phyloP scores from a whole-genome alignment of 2,329 filamentous ascomycete genomes.

The Rhexocercosporidium sp. region DNA sequence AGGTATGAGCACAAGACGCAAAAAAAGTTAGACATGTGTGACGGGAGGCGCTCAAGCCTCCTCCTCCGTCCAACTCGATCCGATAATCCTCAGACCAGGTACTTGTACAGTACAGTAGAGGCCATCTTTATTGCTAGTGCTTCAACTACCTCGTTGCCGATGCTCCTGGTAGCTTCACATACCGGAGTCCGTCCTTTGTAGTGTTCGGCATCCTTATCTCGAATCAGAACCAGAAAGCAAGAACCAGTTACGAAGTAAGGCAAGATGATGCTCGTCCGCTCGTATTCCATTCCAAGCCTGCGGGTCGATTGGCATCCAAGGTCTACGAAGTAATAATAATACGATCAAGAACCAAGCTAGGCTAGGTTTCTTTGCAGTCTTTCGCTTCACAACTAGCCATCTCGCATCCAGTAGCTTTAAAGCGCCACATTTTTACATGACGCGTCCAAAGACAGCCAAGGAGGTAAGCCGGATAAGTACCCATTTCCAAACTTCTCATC shows the following conservation, averaged over 20 bases:
- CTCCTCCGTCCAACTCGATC: not conserved
- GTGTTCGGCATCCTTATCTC: too few species aligned
- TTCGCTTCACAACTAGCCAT: not conserved
- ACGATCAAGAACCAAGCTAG: not conserved
- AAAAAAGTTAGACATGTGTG: not conserved
- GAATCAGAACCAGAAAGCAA: not conserved
- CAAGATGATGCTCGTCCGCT: too few species aligned
- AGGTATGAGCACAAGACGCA: not conserved
- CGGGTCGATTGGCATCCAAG: slow-evolving; percentile 9
- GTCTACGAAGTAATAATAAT: too few species aligned
- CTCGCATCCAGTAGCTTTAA: not conserved
- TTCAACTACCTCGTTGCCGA: too few species aligned
- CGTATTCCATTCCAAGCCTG: slow-evolving; percentile 1
- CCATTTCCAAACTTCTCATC: not conserved
- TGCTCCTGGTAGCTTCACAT: too few species aligned
- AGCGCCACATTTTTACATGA: slow-evolving; percentile 15
- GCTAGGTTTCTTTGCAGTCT: not conserved
- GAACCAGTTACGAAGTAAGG: too few species aligned
- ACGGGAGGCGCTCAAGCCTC: not conserved
- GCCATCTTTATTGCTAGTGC: not conserved
- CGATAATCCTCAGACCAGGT: not conserved
- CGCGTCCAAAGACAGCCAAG: slow-evolving; percentile 14
- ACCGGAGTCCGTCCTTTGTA: too few species aligned
- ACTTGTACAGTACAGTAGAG: too few species aligned
- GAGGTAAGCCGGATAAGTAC: not conserved